phyloP scores from a whole-genome alignment of 768 basidiomycete genomes.

The Daedaleopsis nitida region DNA sequence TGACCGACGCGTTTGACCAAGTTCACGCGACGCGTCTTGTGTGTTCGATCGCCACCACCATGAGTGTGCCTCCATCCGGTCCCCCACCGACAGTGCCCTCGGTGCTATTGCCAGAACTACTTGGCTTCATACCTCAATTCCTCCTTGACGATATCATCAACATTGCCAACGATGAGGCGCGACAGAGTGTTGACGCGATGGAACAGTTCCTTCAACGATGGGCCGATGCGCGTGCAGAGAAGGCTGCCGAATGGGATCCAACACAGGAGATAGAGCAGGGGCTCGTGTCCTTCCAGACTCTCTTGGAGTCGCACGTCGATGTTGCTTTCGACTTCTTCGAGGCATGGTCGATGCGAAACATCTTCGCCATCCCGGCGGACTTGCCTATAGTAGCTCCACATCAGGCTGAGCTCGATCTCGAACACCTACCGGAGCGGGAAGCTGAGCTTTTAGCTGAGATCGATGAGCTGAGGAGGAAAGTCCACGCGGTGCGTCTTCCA shows the following conservation, averaged over 20 bases:
- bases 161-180: constrained; percentile 76
- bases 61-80: constrained; percentile 2
- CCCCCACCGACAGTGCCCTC: constrained; percentile 38
- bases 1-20: neutral
- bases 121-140: constrained; percentile 83
- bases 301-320: constrained; percentile 86
- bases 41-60: neutral
- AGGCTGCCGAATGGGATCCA: constrained; percentile 51
- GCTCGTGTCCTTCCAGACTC: constrained; percentile 82
- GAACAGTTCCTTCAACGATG: constrained; percentile 76
- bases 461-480: constrained; percentile 61
- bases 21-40: neutral
- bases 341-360: constrained; percentile 86
- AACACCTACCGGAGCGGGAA: constrained; percentile 57
- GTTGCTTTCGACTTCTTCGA: constrained; percentile 92
- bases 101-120: constrained; percentile 67
- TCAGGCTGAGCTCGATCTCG: constrained; percentile 72
- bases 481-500: constrained; percentile 63
- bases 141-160: constrained; percentile 88
- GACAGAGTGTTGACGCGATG: constrained; percentile 77
- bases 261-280: constrained; percentile 79
- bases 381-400: constrained; percentile 75
- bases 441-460: constrained; percentile 61
- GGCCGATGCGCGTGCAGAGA: constrained; percentile 63
- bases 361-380: constrained; percentile 74